Evolutionary conservation across 1,284 basidiomycete species (phyloP), one percentile per base, ranked within the genome.

Genomic region (Apiotrichum montevideense): DNA sequence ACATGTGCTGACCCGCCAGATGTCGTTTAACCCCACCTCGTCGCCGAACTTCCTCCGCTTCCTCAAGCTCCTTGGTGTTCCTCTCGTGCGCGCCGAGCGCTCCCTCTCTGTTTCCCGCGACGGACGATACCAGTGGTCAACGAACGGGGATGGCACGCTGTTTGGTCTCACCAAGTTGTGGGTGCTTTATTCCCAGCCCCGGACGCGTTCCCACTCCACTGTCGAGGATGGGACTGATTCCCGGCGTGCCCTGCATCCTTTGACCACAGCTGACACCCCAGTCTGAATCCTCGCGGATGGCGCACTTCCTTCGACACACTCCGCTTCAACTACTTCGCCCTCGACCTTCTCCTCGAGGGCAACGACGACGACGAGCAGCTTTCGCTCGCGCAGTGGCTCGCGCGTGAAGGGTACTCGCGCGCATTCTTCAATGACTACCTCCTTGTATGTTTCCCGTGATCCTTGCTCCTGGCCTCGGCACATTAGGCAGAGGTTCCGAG

Each of bases 31-130:
- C 68, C 84, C 86, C 0, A 80, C 79, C 43, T 88, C 87, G 0
- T 90, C 90, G 65, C 90, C 88, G 10, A 91, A 91, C 73, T 88
- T 90, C 66, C 78, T 88, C 43, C 81, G 82, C 37, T 89, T 90
- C 70, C 79, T 90, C 47, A 71, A 79, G n/a, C 69, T 79, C 35
- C 79, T 83, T 66, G 69, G 78, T 3, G 80, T 89, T 35, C 76
- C 77, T 2, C 56, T 62, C 13, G 80, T 84, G 29, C 79, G 80
- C 4, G 87, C 86, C 0, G 83, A 85, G 63, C 90, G 90, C 87
- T 86, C 87, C 0, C 90, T 92, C 71, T 82, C 83, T 57, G 83
- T 91, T 40, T 85, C 87, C 3, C 80, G 87, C 44, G 84, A 89
- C 68, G 54, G 52, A 15, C 14, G 10, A 32, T 33, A 21, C 9